Evolutionary conservation across 2,329 filamentous ascomycete species (phyloP), one percentile per base, ranked within the genome.

Genomic region (Atkinsonella texensis): DNA sequence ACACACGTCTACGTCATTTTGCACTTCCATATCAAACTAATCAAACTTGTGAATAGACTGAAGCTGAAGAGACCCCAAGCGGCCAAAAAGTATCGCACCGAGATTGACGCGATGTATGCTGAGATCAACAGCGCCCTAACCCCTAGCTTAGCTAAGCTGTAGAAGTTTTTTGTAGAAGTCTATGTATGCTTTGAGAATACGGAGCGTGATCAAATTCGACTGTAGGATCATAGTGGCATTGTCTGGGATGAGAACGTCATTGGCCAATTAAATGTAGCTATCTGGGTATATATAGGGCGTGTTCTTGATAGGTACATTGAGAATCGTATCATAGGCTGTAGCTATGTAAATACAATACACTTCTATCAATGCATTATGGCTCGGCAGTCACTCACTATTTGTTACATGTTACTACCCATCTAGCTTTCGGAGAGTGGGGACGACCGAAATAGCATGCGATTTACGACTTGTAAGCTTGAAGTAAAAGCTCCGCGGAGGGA

Each of bases 51-150:
- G 7, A 52, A 52, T 55, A 81, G 78, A 28, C 69, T 82, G 23
- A 82, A 82, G 64, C 68, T 81, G 46, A 82, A 81, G 72, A 72
- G 79, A 49, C 76, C 76, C 1, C 78, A 80, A 58, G 68, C 74
- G 0, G 74, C 70, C 2, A 75, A 70, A 68, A 74, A 70, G 2
- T 82, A 74, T 66, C 70, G 71, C 52, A 60, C 64, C 17, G 70
- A 80, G 48, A 77, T 82, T 46, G 74, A 77, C 52, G 67, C 68
- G 50, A 74, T 82, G 76, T 82, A 82, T 58, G 69, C 68, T 41
- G 77, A 80, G 63, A 66, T 81, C 53, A 70, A 70, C 31, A 52
- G 40, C 33, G 47, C 50, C 12, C 31, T 44, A 7, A 13, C 48
- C 4, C 20, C 23, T 23, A 45, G 44, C 42, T 44, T 38, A 18